Evolutionary conservation across 2,329 filamentous ascomycete species (phyloP).

Genomic region (Chrysosphaeria jannelii): DNA sequence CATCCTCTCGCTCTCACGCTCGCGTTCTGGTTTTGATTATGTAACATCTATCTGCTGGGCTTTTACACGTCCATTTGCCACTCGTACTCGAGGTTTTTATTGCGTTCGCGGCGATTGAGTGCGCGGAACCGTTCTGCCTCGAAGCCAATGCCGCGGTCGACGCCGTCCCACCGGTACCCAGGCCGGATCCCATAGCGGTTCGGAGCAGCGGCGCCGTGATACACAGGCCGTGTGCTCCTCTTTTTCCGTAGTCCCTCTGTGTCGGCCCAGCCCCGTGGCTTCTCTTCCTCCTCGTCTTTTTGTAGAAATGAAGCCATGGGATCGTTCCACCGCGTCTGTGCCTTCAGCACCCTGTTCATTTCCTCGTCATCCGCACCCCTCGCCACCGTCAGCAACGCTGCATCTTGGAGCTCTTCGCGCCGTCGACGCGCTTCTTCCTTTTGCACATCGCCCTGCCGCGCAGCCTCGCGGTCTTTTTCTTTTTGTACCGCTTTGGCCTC

Average conservation of each 20-base stretch:
- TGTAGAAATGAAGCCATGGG: conserved; percentile 59
- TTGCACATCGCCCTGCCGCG: conserved; percentile 53
- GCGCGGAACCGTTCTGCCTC: conserved; percentile 82
- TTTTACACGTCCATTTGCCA: conserved; percentile 71
- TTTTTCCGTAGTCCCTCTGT: too few species aligned
- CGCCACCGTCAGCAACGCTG: conserved; percentile 54
- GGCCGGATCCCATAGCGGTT: conserved; percentile 86
- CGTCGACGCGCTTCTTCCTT: conserved; percentile 30
- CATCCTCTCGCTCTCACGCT: too few species aligned
- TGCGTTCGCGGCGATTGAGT: conserved; percentile 44
- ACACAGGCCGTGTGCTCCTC: conserved; percentile 29
- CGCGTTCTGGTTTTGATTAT: too few species aligned
- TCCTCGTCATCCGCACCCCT: conserved; percentile 57
- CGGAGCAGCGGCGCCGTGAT: conserved; percentile 51
- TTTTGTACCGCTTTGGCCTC: conserved; percentile 39
- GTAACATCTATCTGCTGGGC: too few species aligned
- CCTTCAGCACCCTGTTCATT: conserved; percentile 59
- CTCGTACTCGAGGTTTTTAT: conserved; percentile 56
- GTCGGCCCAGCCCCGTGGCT: conserved; percentile 6
- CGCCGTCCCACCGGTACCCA: conserved; percentile 87
- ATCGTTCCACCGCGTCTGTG: conserved; percentile 65
- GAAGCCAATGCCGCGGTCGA: conserved; percentile 79
- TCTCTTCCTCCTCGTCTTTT: conserved; percentile 7
- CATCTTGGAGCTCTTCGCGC: conserved; percentile 43
- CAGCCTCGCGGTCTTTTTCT: conserved; percentile 10